phyloP scores from a whole-genome alignment of 345 rosid species.

The Pistacia vera region DNA sequence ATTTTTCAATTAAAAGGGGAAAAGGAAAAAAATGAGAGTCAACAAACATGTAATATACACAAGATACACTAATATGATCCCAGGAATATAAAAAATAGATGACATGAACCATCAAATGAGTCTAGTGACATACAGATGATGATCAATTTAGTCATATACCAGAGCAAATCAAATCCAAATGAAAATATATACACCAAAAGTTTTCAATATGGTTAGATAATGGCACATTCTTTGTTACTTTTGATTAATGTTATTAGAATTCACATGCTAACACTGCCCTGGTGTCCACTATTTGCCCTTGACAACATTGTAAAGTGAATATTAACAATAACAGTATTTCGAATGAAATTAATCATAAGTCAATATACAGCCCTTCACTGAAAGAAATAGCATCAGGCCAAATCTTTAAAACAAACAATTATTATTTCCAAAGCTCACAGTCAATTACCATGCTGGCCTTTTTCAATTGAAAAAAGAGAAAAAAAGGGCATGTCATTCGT shows the following conservation, averaged over 20 bases:
- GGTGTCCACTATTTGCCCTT: background rate
- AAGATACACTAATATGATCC: background rate
- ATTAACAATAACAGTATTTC: background rate
- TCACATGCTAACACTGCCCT: background rate
- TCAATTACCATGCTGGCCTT: background rate
- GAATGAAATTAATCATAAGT: background rate
- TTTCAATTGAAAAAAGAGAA: background rate
- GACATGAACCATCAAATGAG: background rate
- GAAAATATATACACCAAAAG: background rate
- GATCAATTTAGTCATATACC: background rate
- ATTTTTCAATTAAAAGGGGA: background rate
- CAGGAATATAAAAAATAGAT: background rate
- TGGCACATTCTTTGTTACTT: background rate
- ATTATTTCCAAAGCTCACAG: no score
- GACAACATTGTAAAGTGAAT: background rate
- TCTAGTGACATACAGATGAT: background rate
- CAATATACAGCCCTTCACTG: background rate
- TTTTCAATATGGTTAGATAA: background rate
- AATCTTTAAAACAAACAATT: background rate
- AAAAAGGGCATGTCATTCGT: background rate
- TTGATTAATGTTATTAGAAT: slow-evolving; percentile 2
- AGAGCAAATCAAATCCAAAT: background rate
- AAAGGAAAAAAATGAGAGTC: background rate
- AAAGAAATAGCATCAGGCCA: background rate
- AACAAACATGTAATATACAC: background rate